phyloP scores from a whole-genome alignment of 768 basidiomycete genomes.

The Royoungia palumana region DNA sequence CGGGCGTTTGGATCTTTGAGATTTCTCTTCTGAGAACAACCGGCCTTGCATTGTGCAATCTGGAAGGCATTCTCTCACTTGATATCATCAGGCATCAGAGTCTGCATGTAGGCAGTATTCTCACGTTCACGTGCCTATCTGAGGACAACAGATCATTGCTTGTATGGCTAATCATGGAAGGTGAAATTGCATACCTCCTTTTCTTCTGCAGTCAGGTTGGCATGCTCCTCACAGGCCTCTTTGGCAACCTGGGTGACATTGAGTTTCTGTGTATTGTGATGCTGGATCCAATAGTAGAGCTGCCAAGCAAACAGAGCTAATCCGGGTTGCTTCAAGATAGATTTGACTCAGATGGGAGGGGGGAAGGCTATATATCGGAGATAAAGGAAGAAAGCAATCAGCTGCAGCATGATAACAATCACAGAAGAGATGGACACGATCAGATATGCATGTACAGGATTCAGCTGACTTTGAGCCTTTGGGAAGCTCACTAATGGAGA shows the following conservation, averaged over 20 bases:
- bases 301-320: constrained; percentile 95
- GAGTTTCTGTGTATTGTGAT: constrained; percentile 73
- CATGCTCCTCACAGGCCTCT: constrained; percentile 89
- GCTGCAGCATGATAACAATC: not conserved
- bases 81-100: constrained; percentile 89
- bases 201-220: constrained; percentile 68
- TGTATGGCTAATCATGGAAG: constrained; percentile 63
- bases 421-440: not conserved
- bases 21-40: constrained; percentile 89
- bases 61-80: constrained; percentile 90
- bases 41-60: constrained; percentile 87
- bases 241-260: constrained; percentile 85
- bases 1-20: constrained; percentile 95
- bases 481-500: constrained; percentile 27
- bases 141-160: constrained; percentile 74
- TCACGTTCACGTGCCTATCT: constrained; percentile 85
- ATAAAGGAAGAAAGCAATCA: constrained; percentile 11
- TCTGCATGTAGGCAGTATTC: constrained; percentile 79
- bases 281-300: constrained; percentile 91
- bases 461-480: constrained; percentile 44
- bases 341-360: constrained; percentile 43
- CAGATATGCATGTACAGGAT: constrained; percentile 41
- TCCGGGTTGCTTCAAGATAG: constrained; percentile 83
- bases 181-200: constrained; percentile 61
- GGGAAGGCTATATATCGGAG: too few species aligned